Conservation (phyloP, 2,329 filamentous ascomycete species). For the Eutypa lata region DNA sequence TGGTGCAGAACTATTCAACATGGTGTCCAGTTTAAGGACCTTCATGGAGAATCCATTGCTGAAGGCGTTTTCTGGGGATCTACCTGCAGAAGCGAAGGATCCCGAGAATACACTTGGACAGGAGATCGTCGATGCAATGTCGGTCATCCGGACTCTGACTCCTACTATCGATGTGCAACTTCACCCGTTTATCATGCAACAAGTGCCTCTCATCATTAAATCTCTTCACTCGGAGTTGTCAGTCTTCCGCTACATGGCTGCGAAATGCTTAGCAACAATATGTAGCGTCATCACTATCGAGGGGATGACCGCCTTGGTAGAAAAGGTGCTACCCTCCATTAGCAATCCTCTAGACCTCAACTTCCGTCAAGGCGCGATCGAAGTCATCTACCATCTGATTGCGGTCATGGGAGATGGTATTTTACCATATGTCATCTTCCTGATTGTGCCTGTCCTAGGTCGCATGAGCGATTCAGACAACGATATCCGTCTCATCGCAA, state of each 20-base stretch:
- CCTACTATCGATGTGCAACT: constrained; percentile 79
- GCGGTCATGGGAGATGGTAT: constrained; percentile 97
- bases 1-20: constrained; percentile 72
- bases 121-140: constrained; percentile 90
- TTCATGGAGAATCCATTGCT: constrained; percentile 81
- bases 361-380: constrained; percentile 88
- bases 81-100: constrained; percentile 72
- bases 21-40: constrained; percentile 74
- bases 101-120: constrained; percentile 77
- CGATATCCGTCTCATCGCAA: constrained; percentile 89
- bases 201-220: constrained; percentile 83
- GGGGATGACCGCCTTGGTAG: constrained; percentile 92
- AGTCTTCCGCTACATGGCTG: constrained; percentile 92
- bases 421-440: constrained; percentile 95
- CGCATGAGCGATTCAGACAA: constrained; percentile 99
- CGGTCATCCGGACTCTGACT: constrained; percentile 85
- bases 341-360: constrained; percentile 86
- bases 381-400: constrained; percentile 94
- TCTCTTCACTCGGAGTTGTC: constrained; percentile 85
- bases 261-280: constrained; percentile 94
- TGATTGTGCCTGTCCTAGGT: constrained; percentile 93
- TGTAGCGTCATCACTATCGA: constrained; percentile 95
- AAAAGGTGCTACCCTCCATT: constrained; percentile 88
- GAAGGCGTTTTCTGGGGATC: constrained; percentile 67
- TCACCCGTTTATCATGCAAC: constrained; percentile 74